phyloP scores from a whole-genome alignment of 2,329 filamentous ascomycete genomes.

The Penicillium frequentans region DNA sequence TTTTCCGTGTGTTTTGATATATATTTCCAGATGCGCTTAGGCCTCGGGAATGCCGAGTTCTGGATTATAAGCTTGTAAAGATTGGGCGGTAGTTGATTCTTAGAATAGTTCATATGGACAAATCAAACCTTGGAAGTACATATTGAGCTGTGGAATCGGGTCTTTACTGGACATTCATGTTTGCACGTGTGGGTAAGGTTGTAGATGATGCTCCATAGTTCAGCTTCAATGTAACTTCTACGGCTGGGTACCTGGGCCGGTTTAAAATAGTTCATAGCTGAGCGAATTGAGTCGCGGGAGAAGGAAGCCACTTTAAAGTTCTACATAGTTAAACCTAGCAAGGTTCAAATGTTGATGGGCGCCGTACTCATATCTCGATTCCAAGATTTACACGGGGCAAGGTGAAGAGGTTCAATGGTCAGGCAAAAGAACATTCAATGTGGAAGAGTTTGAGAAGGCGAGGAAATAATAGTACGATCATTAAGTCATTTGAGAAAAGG shows the following conservation, averaged over 20 bases:
- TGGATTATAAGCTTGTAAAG: not conserved
- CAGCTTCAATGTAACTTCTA: not conserved
- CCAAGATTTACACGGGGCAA: not conserved
- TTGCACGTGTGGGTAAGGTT: not conserved
- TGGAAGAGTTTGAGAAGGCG: not conserved
- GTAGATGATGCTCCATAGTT: not conserved
- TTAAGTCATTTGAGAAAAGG: conserved; percentile 27
- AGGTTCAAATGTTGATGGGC: too few species aligned
- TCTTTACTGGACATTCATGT: not conserved
- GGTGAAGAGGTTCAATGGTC: not conserved
- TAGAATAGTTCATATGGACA: not conserved
- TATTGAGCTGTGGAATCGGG: not conserved
- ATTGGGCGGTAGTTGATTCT: not conserved
- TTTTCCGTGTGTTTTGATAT: not conserved
- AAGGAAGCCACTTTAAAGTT: too few species aligned
- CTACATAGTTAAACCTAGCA: too few species aligned
- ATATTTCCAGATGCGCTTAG: not conserved
- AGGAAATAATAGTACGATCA: conserved; percentile 20
- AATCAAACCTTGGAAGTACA: not conserved
- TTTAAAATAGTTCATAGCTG: not conserved
- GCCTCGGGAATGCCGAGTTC: not conserved
- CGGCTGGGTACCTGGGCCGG: not conserved
- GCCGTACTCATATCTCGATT: not conserved
- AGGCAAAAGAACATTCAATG: not conserved
- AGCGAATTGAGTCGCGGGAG: not conserved